A percentile compares a stretch with the other conserved stretches of the same genome.
Evolutionary conservation across 2,329 filamentous ascomycete genomes (phyloP).

Genomic region (Epichloe aotearoae): DNA sequence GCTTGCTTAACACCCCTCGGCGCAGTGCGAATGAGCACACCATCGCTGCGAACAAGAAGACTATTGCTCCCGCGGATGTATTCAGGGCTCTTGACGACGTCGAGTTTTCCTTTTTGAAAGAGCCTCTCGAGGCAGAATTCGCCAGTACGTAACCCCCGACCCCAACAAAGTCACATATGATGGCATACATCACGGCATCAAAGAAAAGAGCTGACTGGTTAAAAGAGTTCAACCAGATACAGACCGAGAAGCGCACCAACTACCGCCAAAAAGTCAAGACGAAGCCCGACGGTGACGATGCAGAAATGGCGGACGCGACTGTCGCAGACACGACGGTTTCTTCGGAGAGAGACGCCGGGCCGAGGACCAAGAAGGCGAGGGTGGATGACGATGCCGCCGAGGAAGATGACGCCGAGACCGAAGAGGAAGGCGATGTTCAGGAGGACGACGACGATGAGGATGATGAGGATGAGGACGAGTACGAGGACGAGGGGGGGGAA

Average conservation of each 20-base stretch:
- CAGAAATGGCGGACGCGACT: conserved; percentile 26
- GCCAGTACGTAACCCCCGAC: conserved; percentile 46
- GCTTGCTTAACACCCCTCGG: no score
- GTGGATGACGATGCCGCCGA: conserved; percentile 11
- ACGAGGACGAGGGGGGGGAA: conserved; percentile 22
- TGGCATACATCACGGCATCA: no score
- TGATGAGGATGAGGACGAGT: conserved; percentile 26
- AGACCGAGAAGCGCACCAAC: conserved; percentile 60
- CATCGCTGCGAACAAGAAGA: conserved; percentile 56
- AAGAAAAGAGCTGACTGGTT: no score
- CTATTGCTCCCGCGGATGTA: conserved; percentile 62
- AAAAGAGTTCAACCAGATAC: conserved; percentile 57
- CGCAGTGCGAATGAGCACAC: conserved; percentile 64
- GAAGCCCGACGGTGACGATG: conserved; percentile 30
- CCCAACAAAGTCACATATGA: no score
- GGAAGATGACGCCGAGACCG: conserved; percentile 14
- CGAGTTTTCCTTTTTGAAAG: conserved; percentile 65
- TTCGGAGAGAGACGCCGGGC: conserved; percentile 18
- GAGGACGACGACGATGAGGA: conserved; percentile 28
- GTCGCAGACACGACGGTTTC: conserved; percentile 21
- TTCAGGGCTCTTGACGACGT: conserved; percentile 64
- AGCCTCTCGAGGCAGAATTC: conserved; percentile 60
- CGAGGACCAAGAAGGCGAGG: conserved; percentile 31
- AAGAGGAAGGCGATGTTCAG: conserved; percentile 28
- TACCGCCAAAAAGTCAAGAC: conserved; percentile 59